Evolutionary conservation across 345 rosid genomes (phyloP).

Genomic region (Salix suchowensis): DNA sequence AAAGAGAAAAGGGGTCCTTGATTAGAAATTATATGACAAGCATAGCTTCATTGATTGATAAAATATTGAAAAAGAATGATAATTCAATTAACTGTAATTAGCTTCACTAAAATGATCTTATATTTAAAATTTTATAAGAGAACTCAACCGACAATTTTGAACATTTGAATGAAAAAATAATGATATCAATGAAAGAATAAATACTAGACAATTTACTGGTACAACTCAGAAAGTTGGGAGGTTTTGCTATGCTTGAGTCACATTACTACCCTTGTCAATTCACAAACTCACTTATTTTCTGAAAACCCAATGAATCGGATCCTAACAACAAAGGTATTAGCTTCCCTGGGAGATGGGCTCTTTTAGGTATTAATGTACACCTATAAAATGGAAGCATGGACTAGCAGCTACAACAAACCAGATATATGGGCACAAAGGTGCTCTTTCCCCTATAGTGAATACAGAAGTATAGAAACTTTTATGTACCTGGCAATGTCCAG

Average conservation of each 20-base stretch:
- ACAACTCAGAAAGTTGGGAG: not conserved
- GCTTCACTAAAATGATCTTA: not conserved
- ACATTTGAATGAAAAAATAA: not conserved
- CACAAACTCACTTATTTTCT: not conserved
- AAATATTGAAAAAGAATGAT: too few species aligned
- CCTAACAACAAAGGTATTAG: not conserved
- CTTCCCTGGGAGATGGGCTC: not conserved
- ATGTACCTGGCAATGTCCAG: slow-evolving; percentile 87
- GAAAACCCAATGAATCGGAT: not conserved
- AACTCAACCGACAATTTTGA: not conserved
- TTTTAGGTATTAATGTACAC: not conserved
- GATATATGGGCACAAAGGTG: not conserved
- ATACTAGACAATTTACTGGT: not conserved
- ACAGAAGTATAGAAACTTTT: not conserved
- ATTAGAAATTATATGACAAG: not conserved
- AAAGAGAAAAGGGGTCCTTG: not conserved
- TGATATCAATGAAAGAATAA: not conserved
- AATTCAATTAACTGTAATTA: not conserved
- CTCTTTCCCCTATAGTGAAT: not conserved
- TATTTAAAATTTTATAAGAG: not conserved
- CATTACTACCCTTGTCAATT: not conserved
- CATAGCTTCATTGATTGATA: not conserved
- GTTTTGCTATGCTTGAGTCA: not conserved
- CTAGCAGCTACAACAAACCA: not conserved
- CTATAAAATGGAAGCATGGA: too few species aligned